Evolutionary conservation across 176 grass and related monocot genomes (phyloP).

Genomic region (Themeda triandra): DNA sequence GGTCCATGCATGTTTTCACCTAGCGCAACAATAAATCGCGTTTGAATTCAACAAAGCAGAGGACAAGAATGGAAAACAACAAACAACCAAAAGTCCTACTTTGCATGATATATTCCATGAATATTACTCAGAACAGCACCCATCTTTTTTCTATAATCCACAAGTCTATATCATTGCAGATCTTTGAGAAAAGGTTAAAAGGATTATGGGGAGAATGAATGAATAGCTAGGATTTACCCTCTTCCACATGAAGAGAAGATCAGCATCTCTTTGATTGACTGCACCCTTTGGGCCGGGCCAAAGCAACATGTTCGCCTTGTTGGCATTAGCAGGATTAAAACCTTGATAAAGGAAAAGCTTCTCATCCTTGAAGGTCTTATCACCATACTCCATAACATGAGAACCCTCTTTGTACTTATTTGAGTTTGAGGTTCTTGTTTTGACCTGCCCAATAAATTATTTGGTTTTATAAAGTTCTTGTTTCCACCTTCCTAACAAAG

Average conservation of each 20-base stretch:
- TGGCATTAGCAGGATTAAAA: conserved; percentile 70
- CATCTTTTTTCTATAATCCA: neutral
- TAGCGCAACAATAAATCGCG: neutral
- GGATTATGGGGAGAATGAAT: neutral
- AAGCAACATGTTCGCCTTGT: conserved; percentile 47
- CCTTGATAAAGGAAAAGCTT: conserved; percentile 93
- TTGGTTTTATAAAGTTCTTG: neutral
- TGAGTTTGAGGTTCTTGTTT: conserved; percentile 62
- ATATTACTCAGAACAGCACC: neutral
- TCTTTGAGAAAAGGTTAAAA: neutral
- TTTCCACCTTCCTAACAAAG: conserved; percentile 13
- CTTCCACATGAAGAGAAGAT: conserved; percentile 88
- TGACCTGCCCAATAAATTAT: conserved; percentile 50
- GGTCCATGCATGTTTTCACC: neutral
- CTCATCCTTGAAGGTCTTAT: conserved; percentile 76
- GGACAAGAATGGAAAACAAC: neutral
- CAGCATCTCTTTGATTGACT: conserved; percentile 88
- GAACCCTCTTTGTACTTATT: conserved; percentile 47
- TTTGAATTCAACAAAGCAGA: neutral
- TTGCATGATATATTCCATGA: neutral
- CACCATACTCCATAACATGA: conserved; percentile 97
- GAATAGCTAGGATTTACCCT: conserved; percentile 41
- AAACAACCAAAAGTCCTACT: neutral
- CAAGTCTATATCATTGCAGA: neutral
- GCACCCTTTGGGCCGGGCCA: conserved; percentile 32